Percentiles rank a stretch among this genome's conserved stretches.
phyloP scores from a whole-genome alignment of 2,329 filamentous ascomycete species.

The Paramyrothecium sp. region DNA sequence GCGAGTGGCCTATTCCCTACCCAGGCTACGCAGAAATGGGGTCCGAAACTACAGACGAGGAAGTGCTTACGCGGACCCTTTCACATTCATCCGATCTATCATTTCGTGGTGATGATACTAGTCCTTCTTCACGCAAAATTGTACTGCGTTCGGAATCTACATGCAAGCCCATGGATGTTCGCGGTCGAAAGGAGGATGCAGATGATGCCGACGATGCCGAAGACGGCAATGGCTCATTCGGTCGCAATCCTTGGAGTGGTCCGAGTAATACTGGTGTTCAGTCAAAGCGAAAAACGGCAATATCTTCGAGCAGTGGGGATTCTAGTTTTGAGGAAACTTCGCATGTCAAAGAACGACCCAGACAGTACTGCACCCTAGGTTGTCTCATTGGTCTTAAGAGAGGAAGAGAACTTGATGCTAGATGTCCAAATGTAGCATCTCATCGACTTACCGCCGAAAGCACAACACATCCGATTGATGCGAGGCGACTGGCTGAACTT shows the following conservation, averaged over 20 bases:
- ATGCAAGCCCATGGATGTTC: not conserved
- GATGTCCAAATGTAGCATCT: not conserved
- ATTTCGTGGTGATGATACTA: not conserved
- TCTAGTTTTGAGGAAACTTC: not conserved
- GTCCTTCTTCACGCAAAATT: not conserved
- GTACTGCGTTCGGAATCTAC: not conserved
- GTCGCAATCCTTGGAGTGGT: not conserved
- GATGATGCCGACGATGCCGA: not conserved
- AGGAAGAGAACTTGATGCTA: not conserved
- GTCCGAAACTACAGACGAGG: not conserved
- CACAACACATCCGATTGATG: constrained; percentile 11
- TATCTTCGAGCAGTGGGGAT: not conserved
- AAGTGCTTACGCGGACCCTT: not conserved
- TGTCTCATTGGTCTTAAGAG: not conserved
- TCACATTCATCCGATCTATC: not conserved
- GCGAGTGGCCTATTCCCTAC: not conserved
- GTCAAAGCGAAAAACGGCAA: not conserved
- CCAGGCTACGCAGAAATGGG: not conserved
- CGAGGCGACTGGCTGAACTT: constrained; percentile 6
- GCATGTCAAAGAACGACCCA: not conserved
- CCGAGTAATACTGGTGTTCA: not conserved
- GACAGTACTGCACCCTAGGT: not conserved
- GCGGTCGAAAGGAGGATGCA: not conserved
- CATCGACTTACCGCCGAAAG: constrained; percentile 6
- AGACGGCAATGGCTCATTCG: not conserved